Evolutionary conservation across 768 basidiomycete genomes (phyloP), one percentile per base, ranked within the genome.

Genomic region (Royoungia palumana): DNA sequence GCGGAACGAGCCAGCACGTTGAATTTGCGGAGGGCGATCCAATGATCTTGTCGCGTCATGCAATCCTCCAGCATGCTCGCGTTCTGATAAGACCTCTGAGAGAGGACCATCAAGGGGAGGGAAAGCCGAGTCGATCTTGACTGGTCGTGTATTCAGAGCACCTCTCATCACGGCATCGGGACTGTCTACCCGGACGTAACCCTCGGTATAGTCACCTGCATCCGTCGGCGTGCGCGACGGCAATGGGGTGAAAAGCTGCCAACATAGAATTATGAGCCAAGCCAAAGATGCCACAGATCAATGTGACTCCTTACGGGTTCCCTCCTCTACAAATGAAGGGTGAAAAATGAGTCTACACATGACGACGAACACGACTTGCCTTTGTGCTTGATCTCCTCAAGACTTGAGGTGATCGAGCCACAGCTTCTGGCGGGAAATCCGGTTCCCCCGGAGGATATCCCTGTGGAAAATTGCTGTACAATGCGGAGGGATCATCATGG

Each of bases 191-290:
- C 54, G 66, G 30, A 67, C 47, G 46, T 58, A 67, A 21, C 62
- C 66, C 35, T 67, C 66, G 41, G 60, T 61, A n/a, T 56, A 62
- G 11, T 67, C 66, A 10, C 66, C 66, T 37, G 52, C 57, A 2
- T 70, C 66, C n/a, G 56, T 70, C 17, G 66, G 68, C 7, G 57
- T 51, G 28, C 66, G 66, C 32, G 66, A 67, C 20, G 68, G 66
- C 20, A 67, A 41, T 20, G 66, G 66, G 20, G 66, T 67, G 46
- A 67, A 67, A 41, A 69, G 14, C 66, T 67, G 30, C 40, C 37
- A 25, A 50, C 22, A 32, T 17, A 19, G n/a, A 19, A 22, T 34
- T 39, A 41, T 59, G 44, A 54, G 51, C 35, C 47, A 53, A 47
- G 27, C 20, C 39, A 39, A 12, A 36, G 37, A 34, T 27, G 20